Percentiles rank a stretch among this genome's conserved stretches.
Evolutionary conservation across 495 filamentous ascomycete genomes (phyloP).

Genomic region (Bombardia bombarda): DNA sequence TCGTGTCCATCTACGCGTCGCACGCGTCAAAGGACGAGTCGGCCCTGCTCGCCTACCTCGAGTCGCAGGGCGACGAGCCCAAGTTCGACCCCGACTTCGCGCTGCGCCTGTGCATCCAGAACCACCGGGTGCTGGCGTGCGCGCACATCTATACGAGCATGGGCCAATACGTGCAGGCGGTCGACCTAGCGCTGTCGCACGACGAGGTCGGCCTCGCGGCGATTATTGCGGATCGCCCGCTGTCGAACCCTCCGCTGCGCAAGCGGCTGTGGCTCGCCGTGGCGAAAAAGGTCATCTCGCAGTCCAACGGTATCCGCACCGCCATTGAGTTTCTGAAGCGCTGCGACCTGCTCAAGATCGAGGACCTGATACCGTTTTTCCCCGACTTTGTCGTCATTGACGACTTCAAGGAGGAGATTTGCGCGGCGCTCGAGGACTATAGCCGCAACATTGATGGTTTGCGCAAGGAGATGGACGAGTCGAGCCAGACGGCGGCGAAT

Average conservation of each 20-base stretch:
- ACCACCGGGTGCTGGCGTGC: slow-evolving; percentile 83
- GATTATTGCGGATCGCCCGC: slow-evolving; percentile 79
- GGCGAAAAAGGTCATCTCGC: slow-evolving; percentile 82
- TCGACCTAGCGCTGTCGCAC: slow-evolving; percentile 83
- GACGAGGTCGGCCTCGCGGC: slow-evolving; percentile 83
- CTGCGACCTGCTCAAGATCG: slow-evolving; percentile 86
- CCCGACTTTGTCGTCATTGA: slow-evolving; percentile 99
- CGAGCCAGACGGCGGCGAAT: slow-evolving; percentile 73
- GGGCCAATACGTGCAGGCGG: slow-evolving; percentile 86
- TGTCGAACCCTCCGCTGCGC: slow-evolving; percentile 66
- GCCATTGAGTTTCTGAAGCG: slow-evolving; percentile 90
- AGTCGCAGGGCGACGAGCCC: slow-evolving; percentile 59
- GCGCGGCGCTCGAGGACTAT: slow-evolving; percentile 85
- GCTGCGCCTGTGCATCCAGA: slow-evolving; percentile 86
- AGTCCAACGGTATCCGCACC: slow-evolving; percentile 83
- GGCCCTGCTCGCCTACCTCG: slow-evolving; percentile 78
- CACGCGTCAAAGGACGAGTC: slow-evolving; percentile 74
- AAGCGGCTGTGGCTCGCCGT: slow-evolving; percentile 94
- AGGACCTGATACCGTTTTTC: slow-evolving; percentile 96
- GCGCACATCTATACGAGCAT: slow-evolving; percentile 95
- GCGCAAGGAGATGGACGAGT: slow-evolving; percentile 95
- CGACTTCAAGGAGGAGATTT: slow-evolving; percentile 98
- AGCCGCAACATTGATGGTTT: slow-evolving; percentile 78
- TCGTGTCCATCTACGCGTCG: slow-evolving; percentile 92
- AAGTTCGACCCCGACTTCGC: slow-evolving; percentile 97